Percentiles rank a stretch among this genome's conserved stretches.
phyloP scores from a whole-genome alignment of 257 asterid species.

The Voacanga thouarsii region DNA sequence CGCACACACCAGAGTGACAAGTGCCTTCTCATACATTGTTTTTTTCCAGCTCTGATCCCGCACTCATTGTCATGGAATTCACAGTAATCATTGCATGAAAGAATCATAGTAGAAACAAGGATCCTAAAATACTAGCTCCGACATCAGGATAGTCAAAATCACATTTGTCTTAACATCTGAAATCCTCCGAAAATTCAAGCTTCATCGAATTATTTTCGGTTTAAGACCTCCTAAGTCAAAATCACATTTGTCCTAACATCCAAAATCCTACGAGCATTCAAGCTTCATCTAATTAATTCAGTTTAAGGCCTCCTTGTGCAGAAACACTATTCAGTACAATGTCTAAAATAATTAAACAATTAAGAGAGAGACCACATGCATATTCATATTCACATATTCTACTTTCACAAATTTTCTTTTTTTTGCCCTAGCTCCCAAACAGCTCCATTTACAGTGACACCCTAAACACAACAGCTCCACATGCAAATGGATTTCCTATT shows the following conservation, averaged over 20 bases:
- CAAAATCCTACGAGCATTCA: neutral
- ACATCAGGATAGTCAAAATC: neutral
- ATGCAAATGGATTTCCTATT: constrained; percentile 1
- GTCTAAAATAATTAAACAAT: neutral
- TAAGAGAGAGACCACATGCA: neutral
- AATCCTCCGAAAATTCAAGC: neutral
- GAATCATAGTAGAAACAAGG: neutral
- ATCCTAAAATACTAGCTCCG: neutral
- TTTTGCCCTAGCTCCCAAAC: neutral
- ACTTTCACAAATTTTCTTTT: neutral
- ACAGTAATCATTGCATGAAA: neutral
- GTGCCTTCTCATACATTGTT: neutral
- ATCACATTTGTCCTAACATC: neutral
- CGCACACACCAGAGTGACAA: neutral
- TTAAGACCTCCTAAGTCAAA: no score
- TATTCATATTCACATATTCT: neutral
- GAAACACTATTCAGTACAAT: neutral
- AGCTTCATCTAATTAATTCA: neutral
- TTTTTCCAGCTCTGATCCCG: neutral
- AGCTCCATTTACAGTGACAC: neutral
- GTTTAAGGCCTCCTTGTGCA: neutral
- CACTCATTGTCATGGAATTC: neutral
- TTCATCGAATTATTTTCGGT: neutral
- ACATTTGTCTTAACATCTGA: neutral
- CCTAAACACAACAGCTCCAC: neutral